Evolutionary conservation across 805 yeast species (phyloP).

Genomic region (Nakazawaea holstii): DNA sequence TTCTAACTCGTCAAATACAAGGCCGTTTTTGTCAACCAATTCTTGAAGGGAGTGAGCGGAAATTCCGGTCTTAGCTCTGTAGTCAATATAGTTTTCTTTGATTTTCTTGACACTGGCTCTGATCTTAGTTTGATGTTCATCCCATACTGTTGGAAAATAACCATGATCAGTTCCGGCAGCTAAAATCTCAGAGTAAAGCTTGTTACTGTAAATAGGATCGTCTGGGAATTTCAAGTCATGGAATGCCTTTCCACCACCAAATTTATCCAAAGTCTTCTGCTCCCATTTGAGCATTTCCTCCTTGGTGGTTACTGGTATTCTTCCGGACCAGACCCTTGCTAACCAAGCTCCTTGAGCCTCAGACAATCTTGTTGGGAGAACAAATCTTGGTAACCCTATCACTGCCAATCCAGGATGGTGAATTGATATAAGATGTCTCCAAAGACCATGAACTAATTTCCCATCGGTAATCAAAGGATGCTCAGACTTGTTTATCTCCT

Average conservation of each 20-base stretch:
- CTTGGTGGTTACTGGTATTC: conserved; percentile 42
- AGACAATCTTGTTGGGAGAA: conserved; percentile 57
- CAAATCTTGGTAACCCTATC: conserved; percentile 56
- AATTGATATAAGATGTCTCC: conserved; percentile 53
- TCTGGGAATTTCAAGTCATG: conserved; percentile 51
- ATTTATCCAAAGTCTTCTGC: conserved; percentile 27
- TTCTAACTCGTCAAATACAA: conserved; percentile 24
- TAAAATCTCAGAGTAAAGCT: conserved; percentile 30
- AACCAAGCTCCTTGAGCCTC: conserved; percentile 62
- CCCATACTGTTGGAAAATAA: conserved; percentile 49
- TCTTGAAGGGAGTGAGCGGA: conserved; percentile 33
- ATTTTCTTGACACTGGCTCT: conserved; percentile 37
- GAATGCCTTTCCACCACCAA: conserved; percentile 43
- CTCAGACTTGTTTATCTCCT: conserved; percentile 18
- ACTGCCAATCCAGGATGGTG: conserved; percentile 62
- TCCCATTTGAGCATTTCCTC: conserved; percentile 44
- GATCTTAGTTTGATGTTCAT: conserved; percentile 34
- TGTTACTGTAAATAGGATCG: conserved; percentile 56
- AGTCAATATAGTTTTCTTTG: conserved; percentile 39
- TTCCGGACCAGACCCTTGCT: conserved; percentile 55
- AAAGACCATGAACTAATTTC: conserved; percentile 42
- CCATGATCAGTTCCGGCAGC: conserved; percentile 36
- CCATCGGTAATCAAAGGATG: conserved; percentile 40
- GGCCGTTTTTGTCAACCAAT: conserved; percentile 30
- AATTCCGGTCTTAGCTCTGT: conserved; percentile 31